These are phyloP conservation scores for Pseudogymnoascus sp. DNA, from an alignment of 2,329 filamentous ascomycete genomes.

Conservation along the genomic window DNA sequence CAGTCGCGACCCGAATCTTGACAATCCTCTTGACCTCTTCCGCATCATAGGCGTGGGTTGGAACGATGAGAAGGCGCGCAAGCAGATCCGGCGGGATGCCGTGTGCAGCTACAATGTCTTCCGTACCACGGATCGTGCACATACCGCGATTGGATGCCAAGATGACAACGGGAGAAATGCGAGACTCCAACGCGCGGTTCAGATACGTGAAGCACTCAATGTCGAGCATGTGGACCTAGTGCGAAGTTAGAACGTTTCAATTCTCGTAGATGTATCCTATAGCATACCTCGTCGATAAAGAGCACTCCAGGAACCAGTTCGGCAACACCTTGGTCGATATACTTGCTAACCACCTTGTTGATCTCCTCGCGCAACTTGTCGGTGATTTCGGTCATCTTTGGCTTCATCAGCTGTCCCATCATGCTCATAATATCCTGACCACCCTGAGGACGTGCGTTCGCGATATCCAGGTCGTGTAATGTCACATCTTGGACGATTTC, in stretches of 20 bases:
- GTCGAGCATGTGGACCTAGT: slow-evolving; percentile 95
- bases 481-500: slow-evolving; percentile 99
- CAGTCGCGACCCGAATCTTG: slow-evolving; percentile 72
- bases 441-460: slow-evolving; percentile 89
- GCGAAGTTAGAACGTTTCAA: not conserved
- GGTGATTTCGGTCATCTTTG: slow-evolving; percentile 98
- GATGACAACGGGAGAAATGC: slow-evolving; percentile 93
- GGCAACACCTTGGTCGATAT: slow-evolving; percentile 96
- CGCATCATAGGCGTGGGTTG: slow-evolving; percentile 80
- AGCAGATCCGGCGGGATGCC: slow-evolving; percentile 92
- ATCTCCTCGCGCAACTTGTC: slow-evolving; percentile 94
- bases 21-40: slow-evolving; percentile 93
- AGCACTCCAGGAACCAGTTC: slow-evolving; percentile 97
- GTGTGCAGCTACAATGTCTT: slow-evolving; percentile 77
- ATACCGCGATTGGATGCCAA: slow-evolving; percentile 94
- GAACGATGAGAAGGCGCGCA: slow-evolving; percentile 88
- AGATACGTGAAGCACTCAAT: slow-evolving; percentile 99
- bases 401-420: slow-evolving; percentile 99
- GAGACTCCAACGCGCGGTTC: slow-evolving; percentile 92
- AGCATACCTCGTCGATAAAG: slow-evolving; percentile 89
- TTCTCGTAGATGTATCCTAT: not conserved
- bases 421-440: slow-evolving; percentile 99
- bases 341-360: slow-evolving; percentile 98
- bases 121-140: slow-evolving; percentile 83
- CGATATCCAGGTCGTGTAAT: slow-evolving; percentile 91